A percentile compares a stretch with the other conserved stretches of the same genome.
These are phyloP conservation scores for Cryptomeria japonica DNA, from an alignment of 75 land plant species.

Conservation along the genomic window DNA sequence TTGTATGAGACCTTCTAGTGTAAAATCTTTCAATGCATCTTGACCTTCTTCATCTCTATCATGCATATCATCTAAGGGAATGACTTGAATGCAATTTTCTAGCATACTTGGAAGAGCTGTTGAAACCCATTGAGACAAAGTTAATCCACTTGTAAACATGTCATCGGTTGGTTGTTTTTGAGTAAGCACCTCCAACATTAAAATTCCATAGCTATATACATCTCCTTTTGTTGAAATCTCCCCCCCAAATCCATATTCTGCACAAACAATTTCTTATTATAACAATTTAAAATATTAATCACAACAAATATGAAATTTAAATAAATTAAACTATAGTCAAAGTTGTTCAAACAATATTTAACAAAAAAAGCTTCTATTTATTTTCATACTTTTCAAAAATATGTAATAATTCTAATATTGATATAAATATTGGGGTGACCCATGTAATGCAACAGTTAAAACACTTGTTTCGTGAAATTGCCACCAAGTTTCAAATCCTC, in stretches of 20 bases:
- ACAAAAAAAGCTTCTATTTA: no score
- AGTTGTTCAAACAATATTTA: no score
- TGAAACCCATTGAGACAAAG: neutral
- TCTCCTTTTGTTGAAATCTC: constrained; percentile 16
- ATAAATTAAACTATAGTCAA: no score
- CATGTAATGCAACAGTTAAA: no score
- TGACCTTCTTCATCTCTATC: neutral
- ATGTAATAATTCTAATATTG: no score
- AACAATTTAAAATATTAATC: no score
- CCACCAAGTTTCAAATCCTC: no score
- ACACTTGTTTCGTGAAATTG: no score
- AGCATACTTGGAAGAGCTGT: neutral
- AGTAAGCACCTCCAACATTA: constrained; percentile 20
- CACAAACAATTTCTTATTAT: neutral
- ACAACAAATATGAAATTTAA: no score
- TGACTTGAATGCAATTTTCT: neutral
- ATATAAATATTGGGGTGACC: no score
- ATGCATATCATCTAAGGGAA: neutral
- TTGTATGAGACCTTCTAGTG: neutral
- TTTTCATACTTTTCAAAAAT: no score
- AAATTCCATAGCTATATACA: constrained; percentile 29
- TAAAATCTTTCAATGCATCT: neutral
- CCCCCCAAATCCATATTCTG: constrained; percentile 20
- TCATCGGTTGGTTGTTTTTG: constrained; percentile 4
- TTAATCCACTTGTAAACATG: neutral